A percentile compares a stretch with the other conserved stretches of the same genome.
Evolutionary conservation across 2,329 filamentous ascomycete genomes (phyloP).

Genomic region (Claviceps pazoutovae): DNA sequence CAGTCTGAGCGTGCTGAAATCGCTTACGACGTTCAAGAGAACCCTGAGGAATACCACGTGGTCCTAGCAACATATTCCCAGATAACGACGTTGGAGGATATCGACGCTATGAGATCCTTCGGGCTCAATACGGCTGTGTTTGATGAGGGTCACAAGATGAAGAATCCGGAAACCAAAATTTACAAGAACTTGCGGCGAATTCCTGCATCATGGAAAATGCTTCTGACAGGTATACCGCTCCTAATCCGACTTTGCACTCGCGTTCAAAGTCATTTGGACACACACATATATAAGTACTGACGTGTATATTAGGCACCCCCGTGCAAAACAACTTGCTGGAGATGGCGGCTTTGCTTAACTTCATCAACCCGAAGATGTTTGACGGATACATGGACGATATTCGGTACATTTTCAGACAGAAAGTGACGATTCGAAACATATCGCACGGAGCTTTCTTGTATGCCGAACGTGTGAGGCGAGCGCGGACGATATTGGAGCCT

Average conservation of each 20-base stretch:
- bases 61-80: slow-evolving; percentile 49
- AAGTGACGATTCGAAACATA: slow-evolving; percentile 68
- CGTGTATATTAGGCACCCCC: slow-evolving; percentile 59
- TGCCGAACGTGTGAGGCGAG: slow-evolving; percentile 70
- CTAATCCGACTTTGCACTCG: not conserved
- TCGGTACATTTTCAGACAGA: slow-evolving; percentile 81
- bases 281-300: slow-evolving; percentile 8
- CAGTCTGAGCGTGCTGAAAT: slow-evolving; percentile 55
- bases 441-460: slow-evolving; percentile 75
- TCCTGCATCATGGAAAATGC: slow-evolving; percentile 65
- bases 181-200: slow-evolving; percentile 72
- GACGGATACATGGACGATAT: slow-evolving; percentile 62
- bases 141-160: slow-evolving; percentile 88
- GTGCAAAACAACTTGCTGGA: slow-evolving; percentile 92
- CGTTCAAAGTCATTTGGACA: not conserved
- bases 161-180: slow-evolving; percentile 71
- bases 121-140: slow-evolving; percentile 52
- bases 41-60: slow-evolving; percentile 50
- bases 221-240: slow-evolving; percentile 38
- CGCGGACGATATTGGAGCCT: slow-evolving; percentile 82
- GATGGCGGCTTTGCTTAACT: slow-evolving; percentile 78
- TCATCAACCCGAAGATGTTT: slow-evolving; percentile 83
- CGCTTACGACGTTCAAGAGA: slow-evolving; percentile 49
- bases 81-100: slow-evolving; percentile 35
- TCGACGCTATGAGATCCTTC: slow-evolving; percentile 34